Evolutionary conservation across 73 alveolate genomes (phyloP), one percentile per base, ranked within the genome.

Genomic region (Paramecium caudatum): DNA sequence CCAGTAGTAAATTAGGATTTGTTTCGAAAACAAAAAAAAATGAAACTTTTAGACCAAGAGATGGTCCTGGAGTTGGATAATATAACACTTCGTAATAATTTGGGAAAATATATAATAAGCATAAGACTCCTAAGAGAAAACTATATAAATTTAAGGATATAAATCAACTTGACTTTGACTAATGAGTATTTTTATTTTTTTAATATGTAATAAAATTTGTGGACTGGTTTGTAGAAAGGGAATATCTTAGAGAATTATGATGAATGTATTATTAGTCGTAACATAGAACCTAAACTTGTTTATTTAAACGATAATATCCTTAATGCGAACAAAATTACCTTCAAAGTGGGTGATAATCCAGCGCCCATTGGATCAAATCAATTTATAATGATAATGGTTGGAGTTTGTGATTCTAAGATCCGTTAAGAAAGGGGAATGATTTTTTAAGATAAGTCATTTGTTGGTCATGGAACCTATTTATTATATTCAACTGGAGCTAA

Each of bases 51-150:
- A 37, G 16, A 36, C 88, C 88, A 41, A 74, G 43, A 12, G 88
- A 74, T 15, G 88, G 88, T n/a, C 88, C 88, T 74, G 88, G 88
- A 15, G 88, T 74, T 7, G 88, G 88, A 3, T 16, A 30, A 12
- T 74, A 74, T 19, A 13, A 32, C 19, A 19, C 17, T 41, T 15
- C 16, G 7, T n/a, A 7, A 0, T 27, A 33, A 9, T 74, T 74
- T 15, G 88, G 88, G 1, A 74, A 45, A 39, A n/a, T 74, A 19
- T 74, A 74, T 13, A 41, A 74, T 9, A 74, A 74, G 32, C 88
- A 30, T n/a, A 37, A 9, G 19, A 74, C 43, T 27, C 43, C 80
- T 0, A 55, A 55, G 45, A 55, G 80, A 55, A 27, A 5, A 55
- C 30, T 55, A 12, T 55, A 27, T 27, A 55, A 55, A 55, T 55